Base-by-base conservation (phyloP, 345 rosid genomes). In the Melaleuca alternifolia region DNA sequence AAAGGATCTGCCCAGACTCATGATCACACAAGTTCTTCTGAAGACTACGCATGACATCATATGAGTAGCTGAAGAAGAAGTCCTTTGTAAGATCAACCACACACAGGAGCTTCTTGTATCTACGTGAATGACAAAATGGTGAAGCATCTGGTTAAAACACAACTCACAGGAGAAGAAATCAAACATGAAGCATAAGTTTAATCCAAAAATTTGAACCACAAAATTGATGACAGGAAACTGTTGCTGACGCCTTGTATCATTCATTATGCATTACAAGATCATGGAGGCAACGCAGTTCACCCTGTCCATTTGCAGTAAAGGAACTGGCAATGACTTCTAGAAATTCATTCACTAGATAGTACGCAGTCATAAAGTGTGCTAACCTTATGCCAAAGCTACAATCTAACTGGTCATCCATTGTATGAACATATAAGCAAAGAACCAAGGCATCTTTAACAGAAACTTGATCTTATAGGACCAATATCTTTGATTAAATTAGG, bases 31-130 rank as follows among this genome's bases (percentile, higher is more conserved):
- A 90, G 90, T 96, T 97, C 88, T 89, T 95, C 91, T 97, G 99
- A 83, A 97, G 96, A 84, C 98, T 92, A 90, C 94, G 94, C 99
- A 96, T 97, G 84, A 93, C 86, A 90, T 94, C 89, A 89, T 95
- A 97, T 85, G 99, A 93, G 90, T 97, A 97, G 93, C 99, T 97
- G 94, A 95, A 97, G 93, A 94, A 94, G 97, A 95, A 97, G 94
- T 97, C 98, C 94, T 93, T 96, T 30, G 99, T 92, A 86, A 97
- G 98, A 92, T 97, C 98, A 85, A 97, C 98, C 53, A 93, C 87
- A 91, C 98, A 88, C 48, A 97, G 96, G 85, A 97, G 99, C 94
- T 95, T 96, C 97, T 96, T 97, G 96, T 96, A 97, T 93, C 99
- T 97, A 92, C 82, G 65, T 65, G 88, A 88, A 85, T 87, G 89